Evolutionary conservation across 2,329 filamentous ascomycete genomes (phyloP).

Genomic region (Pezicula carpinea): DNA sequence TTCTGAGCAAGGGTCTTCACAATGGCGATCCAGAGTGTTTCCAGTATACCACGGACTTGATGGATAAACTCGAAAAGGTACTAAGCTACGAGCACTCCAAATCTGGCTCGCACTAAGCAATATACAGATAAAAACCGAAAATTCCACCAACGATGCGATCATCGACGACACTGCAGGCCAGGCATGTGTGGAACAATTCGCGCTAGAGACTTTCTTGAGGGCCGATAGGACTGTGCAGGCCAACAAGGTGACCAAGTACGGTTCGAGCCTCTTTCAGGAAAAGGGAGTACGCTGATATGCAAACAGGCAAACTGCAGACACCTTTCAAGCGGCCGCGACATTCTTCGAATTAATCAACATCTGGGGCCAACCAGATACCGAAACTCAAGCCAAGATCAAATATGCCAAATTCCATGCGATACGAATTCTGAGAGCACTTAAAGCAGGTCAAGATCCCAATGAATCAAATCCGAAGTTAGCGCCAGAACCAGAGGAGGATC

Average conservation of each 20-base stretch:
- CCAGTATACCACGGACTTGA: conserved; percentile 74
- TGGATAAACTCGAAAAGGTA: conserved; percentile 86
- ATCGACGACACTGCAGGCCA: conserved; percentile 81
- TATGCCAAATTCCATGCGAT: conserved; percentile 95
- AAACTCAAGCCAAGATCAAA: conserved; percentile 82
- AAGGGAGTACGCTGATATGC: conserved; percentile 2
- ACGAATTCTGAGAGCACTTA: conserved; percentile 85
- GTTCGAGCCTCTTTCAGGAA: conserved; percentile 23
- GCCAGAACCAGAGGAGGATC: conserved; percentile 38
- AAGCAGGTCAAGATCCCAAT: conserved; percentile 88
- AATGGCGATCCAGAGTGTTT: conserved; percentile 72
- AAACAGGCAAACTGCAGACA: conserved; percentile 80
- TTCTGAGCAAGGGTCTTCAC: conserved; percentile 77
- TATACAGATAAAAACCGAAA: conserved; percentile 61
- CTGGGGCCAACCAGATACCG: conserved; percentile 72
- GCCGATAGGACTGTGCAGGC: conserved; percentile 78
- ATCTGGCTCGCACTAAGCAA: conserved; percentile 2
- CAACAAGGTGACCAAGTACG: conserved; percentile 81
- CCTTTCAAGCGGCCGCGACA: conserved; percentile 85
- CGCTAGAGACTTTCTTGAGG: conserved; percentile 77
- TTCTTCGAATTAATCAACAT: conserved; percentile 86
- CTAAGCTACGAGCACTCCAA: conserved; percentile 4
- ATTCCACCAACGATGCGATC: conserved; percentile 76
- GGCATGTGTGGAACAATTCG: conserved; percentile 93
- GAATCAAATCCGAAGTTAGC: conserved; percentile 73